A percentile compares a stretch with the other conserved stretches of the same genome.
Conservation (phyloP, 1,139 yeast species). For the Geotrichum fermentans region DNA sequence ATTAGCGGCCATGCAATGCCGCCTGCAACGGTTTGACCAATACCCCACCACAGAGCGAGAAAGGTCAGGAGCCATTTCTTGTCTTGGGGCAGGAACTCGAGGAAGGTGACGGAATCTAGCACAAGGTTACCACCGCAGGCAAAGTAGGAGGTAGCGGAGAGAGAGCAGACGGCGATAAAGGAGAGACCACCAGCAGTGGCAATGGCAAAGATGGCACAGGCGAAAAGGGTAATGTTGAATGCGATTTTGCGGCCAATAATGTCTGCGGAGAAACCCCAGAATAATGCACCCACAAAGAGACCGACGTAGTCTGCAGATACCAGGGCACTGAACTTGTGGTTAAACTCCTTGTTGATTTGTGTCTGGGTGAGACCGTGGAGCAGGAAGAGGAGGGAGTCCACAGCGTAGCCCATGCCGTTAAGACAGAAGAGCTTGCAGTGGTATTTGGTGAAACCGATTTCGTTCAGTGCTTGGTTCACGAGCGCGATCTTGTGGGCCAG, state of each 20-base stretch:
- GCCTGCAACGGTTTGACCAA: conserved; percentile 55
- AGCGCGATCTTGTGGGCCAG: conserved; percentile 26
- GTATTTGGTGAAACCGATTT: conserved; percentile 32
- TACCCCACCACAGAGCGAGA: conserved; percentile 59
- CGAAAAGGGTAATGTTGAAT: conserved; percentile 49
- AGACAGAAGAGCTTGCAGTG: conserved; percentile 32
- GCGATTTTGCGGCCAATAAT: conserved; percentile 51
- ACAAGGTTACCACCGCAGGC: conserved; percentile 55
- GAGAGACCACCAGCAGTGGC: conserved; percentile 50
- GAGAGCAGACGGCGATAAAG: conserved; percentile 46
- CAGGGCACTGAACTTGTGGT: conserved; percentile 35
- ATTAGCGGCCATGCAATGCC: conserved; percentile 56
- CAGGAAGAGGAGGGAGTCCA: conserved; percentile 53
- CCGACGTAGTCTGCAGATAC: conserved; percentile 46
- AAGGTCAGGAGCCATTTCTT: conserved; percentile 52
- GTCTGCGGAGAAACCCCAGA: conserved; percentile 48
- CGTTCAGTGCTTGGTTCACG: conserved; percentile 34
- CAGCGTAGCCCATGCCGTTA: conserved; percentile 58
- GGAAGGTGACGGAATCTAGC: conserved; percentile 54
- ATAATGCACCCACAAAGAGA: conserved; percentile 50
- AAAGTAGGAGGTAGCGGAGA: conserved; percentile 40
- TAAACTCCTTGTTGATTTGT: conserved; percentile 28
- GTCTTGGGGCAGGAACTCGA: conserved; percentile 53
- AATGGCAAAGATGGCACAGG: conserved; percentile 51
- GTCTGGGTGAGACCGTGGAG: conserved; percentile 43